Base-by-base conservation (phyloP, 2,329 filamentous ascomycete species). In the Cercospora canescens region DNA sequence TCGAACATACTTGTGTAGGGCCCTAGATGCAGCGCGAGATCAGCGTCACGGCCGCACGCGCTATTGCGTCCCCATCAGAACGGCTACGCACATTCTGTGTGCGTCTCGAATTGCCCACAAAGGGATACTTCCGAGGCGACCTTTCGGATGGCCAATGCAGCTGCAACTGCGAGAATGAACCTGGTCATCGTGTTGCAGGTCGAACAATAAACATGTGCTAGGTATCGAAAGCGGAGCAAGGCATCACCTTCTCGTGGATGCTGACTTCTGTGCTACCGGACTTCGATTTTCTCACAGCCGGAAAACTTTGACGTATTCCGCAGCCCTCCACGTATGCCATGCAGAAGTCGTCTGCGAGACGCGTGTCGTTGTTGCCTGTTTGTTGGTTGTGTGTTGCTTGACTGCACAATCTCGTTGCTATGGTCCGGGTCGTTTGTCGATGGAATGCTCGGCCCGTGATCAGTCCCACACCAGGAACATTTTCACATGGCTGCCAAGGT, bases 231-330 rank as follows among this genome's bases (percentile, higher is more conserved):
- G 58, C 63, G 52, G 56, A 52, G 41, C 32, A 41, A 62, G 39
- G 54, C 54, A 16, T 54, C 18, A 48, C 34, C 18, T 67, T 67
- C 61, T 67, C 65, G 65, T 63, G 48, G 39, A 55, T 60, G 60
- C 64, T 60, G 56, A 62, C 41, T 45, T 61, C 52, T 55, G 64
- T 67, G 64, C 56, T 37, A 67, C 64, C 55, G 64, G 65, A 67
- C 50, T 34, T 58, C 24, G 14, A 16, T 34, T 35, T 58, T 24
- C 37, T 8, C 52, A 56, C 52, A 56, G 24, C 24, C 45, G 24
- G 14, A 52, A 16, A 28, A 26, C 45, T 52, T 28, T 52, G 45
- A 52, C 24, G 18, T 52, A 52, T 28, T 52, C 45, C 24, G 26
- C 14, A 30, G 45, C 45, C 24, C 2, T 18, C 24, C 39, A 60